A percentile compares a stretch with the other conserved stretches of the same genome.
These are phyloP conservation scores for Coemansia aciculifera DNA, from an alignment of 192 early-diverging fungal species.

Conservation along the genomic window DNA sequence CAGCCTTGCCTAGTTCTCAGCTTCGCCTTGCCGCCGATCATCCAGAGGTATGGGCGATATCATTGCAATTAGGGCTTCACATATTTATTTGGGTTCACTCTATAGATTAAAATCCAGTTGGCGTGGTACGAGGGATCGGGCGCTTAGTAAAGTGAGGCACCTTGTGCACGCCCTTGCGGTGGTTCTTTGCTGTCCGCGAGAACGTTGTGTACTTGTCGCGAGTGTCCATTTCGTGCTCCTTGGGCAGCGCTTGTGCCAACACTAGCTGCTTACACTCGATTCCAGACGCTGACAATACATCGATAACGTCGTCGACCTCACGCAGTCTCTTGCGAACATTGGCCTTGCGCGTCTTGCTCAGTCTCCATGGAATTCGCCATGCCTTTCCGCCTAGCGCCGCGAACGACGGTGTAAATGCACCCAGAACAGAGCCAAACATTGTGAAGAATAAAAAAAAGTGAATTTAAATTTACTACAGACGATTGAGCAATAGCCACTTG, in stretches of 20 bases:
- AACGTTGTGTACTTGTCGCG: slow-evolving; percentile 84
- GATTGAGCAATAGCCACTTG: background rate
- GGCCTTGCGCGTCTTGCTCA: slow-evolving; percentile 78
- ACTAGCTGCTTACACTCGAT: slow-evolving; percentile 74
- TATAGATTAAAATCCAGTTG: slow-evolving; percentile 60
- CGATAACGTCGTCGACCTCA: slow-evolving; percentile 76
- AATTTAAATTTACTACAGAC: background rate
- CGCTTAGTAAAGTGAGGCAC: slow-evolving; percentile 86
- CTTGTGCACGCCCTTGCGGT: slow-evolving; percentile 81
- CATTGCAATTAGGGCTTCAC: background rate
- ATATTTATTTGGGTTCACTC: background rate
- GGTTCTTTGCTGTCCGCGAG: slow-evolving; percentile 65
- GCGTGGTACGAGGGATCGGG: slow-evolving; percentile 68
- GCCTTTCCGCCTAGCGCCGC: slow-evolving; percentile 39
- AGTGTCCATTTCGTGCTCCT: slow-evolving; percentile 70
- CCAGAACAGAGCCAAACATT: slow-evolving; percentile 50
- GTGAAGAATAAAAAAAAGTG: background rate
- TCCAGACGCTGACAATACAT: slow-evolving; percentile 66
- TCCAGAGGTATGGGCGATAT: background rate
- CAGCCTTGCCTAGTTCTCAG: background rate
- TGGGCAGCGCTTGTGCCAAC: slow-evolving; percentile 59
- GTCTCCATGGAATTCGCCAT: slow-evolving; percentile 62
- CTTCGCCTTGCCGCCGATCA: background rate
- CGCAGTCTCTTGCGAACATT: slow-evolving; percentile 84
- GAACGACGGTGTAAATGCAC: slow-evolving; percentile 48